These are phyloP conservation scores for Fusarium irregulare DNA, from an alignment of 2,329 filamentous ascomycete genomes.

Conservation along the genomic window DNA sequence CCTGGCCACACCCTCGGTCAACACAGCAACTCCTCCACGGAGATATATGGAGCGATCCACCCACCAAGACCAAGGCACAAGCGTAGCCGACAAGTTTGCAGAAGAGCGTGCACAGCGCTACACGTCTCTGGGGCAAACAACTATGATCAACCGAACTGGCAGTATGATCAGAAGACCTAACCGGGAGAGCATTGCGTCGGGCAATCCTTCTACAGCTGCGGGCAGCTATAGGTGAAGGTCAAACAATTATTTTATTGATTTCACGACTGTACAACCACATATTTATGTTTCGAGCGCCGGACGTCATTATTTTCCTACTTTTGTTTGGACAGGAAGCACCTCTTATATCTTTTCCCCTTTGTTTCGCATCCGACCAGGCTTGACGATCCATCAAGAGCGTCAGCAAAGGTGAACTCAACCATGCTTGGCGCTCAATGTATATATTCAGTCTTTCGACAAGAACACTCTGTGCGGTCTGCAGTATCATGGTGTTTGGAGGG, in stretches of 20 bases:
- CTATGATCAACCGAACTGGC: constrained; percentile 57
- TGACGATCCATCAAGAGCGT: constrained; percentile 43
- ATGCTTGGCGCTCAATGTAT: constrained; percentile 32
- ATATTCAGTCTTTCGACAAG: constrained; percentile 26
- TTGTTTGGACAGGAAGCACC: constrained; percentile 38
- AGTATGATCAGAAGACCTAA: constrained; percentile 59
- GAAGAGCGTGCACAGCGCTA: constrained; percentile 53
- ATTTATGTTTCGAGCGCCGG: constrained; percentile 45
- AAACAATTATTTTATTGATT: constrained; percentile 44
- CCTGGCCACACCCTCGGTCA: constrained; percentile 54
- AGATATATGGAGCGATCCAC: constrained; percentile 61
- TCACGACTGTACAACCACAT: constrained; percentile 46
- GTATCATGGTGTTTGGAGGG: constrained; percentile 30
- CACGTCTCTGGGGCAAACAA: constrained; percentile 57
- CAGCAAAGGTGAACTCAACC: constrained; percentile 14
- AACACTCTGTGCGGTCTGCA: constrained; percentile 17
- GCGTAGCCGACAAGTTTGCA: constrained; percentile 34
- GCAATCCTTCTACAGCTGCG: constrained; percentile 54
- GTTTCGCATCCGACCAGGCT: constrained; percentile 30
- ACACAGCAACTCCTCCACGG: constrained; percentile 55
- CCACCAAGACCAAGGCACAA: constrained; percentile 53
- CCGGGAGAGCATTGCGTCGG: constrained; percentile 54
- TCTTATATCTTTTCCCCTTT: constrained; percentile 14
- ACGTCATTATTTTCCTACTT: constrained; percentile 50
- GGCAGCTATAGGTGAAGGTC: constrained; percentile 59